phyloP scores from a whole-genome alignment of 2,329 filamentous ascomycete genomes.

The Penicillium polonicum region DNA sequence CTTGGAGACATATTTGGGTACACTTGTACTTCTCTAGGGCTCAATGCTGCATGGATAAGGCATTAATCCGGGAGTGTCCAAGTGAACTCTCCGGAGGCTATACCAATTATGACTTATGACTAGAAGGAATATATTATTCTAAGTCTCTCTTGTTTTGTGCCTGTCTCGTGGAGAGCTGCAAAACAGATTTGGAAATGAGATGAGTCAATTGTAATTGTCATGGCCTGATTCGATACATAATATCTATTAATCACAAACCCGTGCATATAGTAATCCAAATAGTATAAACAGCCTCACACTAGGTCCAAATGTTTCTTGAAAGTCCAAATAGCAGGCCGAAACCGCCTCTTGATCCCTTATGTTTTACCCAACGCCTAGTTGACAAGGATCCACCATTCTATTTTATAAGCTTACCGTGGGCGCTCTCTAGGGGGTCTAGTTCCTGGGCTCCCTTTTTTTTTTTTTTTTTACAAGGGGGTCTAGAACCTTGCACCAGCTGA shows the following conservation, averaged over 20 bases:
- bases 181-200: not conserved
- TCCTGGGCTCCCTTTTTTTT: not conserved
- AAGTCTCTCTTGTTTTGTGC: not conserved
- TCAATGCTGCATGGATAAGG: not conserved
- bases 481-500: conserved; percentile 6
- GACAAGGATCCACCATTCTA: not conserved
- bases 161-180: not conserved
- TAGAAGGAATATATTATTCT: not conserved
- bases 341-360: not conserved
- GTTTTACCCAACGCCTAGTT: not conserved
- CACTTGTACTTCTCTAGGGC: not conserved
- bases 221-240: not conserved
- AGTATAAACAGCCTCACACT: not conserved
- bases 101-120: not conserved
- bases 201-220: not conserved
- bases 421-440: not conserved
- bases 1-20: not conserved
- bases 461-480: no score
- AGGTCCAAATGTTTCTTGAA: not conserved
- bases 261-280: not conserved
- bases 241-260: not conserved
- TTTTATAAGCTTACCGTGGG: conserved; percentile 2
- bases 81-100: not conserved
- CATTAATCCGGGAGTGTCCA: not conserved
- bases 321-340: not conserved